Percentiles rank a stretch among this genome's conserved stretches.
Evolutionary conservation across 768 basidiomycete genomes (phyloP).

Genomic region (Lentinula sp.): DNA sequence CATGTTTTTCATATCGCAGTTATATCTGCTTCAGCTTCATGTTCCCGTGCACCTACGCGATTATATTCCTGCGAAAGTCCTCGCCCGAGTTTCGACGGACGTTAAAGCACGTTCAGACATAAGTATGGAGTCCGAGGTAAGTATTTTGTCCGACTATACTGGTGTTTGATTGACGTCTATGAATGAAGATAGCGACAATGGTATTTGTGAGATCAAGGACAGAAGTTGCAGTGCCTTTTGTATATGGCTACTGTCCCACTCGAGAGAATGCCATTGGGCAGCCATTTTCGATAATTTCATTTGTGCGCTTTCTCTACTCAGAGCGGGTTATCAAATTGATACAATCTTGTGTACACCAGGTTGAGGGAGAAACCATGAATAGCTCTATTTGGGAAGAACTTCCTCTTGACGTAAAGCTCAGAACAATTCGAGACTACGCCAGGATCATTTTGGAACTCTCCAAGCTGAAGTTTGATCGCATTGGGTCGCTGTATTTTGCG

Average conservation of each 20-base stretch:
- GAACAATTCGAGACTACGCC: constrained; percentile 16
- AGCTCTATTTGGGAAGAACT: constrained; percentile 16
- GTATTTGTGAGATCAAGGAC: constrained; percentile 15
- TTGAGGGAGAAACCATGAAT: constrained; percentile 14
- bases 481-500: constrained; percentile 20
- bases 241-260: constrained; percentile 17
- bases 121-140: constrained; percentile 17
- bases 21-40: constrained; percentile 14
- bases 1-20: constrained; percentile 6
- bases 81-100: constrained; percentile 17
- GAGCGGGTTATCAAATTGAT: background rate
- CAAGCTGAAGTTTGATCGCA: constrained; percentile 15
- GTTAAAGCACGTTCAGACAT: constrained; percentile 16
- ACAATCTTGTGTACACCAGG: constrained; percentile 4
- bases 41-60: constrained; percentile 7
- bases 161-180: background rate
- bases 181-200: constrained; percentile 15
- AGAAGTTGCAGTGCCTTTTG: constrained; percentile 14
- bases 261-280: constrained; percentile 16
- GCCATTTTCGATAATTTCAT: constrained; percentile 16
- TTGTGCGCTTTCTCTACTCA: constrained; percentile 7
- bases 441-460: constrained; percentile 14
- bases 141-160: background rate
- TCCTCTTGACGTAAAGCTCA: constrained; percentile 13
- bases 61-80: constrained; percentile 12